Percentiles rank a stretch among this genome's conserved stretches.
These are phyloP conservation scores for Microbotryum scabiosae DNA, from an alignment of 1,284 basidiomycete genomes.

Conservation along the genomic window DNA sequence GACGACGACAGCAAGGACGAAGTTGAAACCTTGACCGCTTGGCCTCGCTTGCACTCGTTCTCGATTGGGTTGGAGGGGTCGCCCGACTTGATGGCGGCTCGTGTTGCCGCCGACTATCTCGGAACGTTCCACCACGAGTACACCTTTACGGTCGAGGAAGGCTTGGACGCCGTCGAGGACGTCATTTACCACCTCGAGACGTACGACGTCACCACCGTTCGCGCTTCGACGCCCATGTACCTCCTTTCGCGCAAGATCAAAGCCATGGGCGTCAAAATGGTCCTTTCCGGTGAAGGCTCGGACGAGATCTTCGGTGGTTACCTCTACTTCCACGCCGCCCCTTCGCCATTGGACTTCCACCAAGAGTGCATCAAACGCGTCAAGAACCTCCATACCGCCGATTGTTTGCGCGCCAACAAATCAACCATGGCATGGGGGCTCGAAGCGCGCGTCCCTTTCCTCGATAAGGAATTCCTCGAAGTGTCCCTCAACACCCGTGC, in stretches of 20 bases:
- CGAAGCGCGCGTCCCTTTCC: constrained; percentile 96
- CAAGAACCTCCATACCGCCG: constrained; percentile 95
- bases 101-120: constrained; percentile 86
- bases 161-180: constrained; percentile 92
- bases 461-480: constrained; percentile 94
- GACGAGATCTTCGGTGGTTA: constrained; percentile 99
- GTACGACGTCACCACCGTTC: constrained; percentile 97
- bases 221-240: constrained; percentile 96
- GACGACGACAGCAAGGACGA: constrained; percentile 20
- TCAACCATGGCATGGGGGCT: constrained; percentile 99
- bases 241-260: constrained; percentile 97
- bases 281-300: constrained; percentile 92
- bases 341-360: constrained; percentile 80
- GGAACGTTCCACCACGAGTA: constrained; percentile 97
- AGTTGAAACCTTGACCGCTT: constrained; percentile 60
- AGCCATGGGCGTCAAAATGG: constrained; percentile 99
- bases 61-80: constrained; percentile 93
- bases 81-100: constrained; percentile 87
- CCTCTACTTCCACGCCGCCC: constrained; percentile 99
- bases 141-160: constrained; percentile 97
- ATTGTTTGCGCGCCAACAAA: constrained; percentile 98
- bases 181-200: constrained; percentile 99
- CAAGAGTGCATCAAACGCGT: constrained; percentile 91
- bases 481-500: constrained; percentile 87
- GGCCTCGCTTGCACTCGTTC: constrained; percentile 98